Percentiles rank a stretch among this genome's conserved stretches.
Evolutionary conservation across 768 basidiomycete species (phyloP).

Genomic region (Pleurotus djamor): DNA sequence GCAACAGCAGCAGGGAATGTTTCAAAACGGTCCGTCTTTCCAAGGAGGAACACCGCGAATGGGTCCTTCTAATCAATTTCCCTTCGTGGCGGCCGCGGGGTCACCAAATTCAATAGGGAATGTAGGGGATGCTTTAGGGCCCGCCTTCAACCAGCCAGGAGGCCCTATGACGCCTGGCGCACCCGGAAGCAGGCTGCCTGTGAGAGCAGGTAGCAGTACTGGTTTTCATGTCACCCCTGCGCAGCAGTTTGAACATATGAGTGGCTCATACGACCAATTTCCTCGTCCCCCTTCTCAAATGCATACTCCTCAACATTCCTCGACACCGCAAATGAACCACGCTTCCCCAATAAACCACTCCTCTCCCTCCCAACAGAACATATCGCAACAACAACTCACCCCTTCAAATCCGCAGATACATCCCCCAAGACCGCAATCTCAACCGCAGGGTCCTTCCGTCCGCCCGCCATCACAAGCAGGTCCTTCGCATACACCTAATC

Average conservation of each 20-base stretch:
- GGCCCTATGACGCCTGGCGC: constrained; percentile 14
- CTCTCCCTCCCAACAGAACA: constrained; percentile 24
- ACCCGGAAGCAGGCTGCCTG: neutral
- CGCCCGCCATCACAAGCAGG: constrained; percentile 51
- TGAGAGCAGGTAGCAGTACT: constrained; percentile 32
- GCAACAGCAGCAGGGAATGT: constrained; percentile 27
- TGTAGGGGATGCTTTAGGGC: constrained; percentile 34
- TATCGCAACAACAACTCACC: constrained; percentile 28
- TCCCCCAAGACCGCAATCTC: constrained; percentile 58
- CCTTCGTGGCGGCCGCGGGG: constrained; percentile 44
- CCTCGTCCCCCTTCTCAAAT: constrained; percentile 28
- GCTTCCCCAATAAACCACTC: constrained; percentile 22
- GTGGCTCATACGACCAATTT: constrained; percentile 30
- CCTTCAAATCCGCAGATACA: constrained; percentile 45
- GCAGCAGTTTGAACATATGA: constrained; percentile 62
- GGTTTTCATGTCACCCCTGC: constrained; percentile 58
- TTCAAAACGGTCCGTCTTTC: constrained; percentile 35
- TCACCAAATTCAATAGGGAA: constrained; percentile 45
- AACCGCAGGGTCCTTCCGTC: constrained; percentile 48
- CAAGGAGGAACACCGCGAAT: constrained; percentile 28
- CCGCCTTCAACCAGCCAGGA: constrained; percentile 14
- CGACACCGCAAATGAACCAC: constrained; percentile 18
- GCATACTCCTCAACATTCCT: constrained; percentile 36
- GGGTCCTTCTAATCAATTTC: constrained; percentile 31
- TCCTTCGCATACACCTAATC: constrained; percentile 17